A percentile compares a stretch with the other conserved stretches of the same genome.
These are phyloP conservation scores for Thalassiosira allenii DNA, from an alignment of 352 stramenopile genomes.

Conservation along the genomic window DNA sequence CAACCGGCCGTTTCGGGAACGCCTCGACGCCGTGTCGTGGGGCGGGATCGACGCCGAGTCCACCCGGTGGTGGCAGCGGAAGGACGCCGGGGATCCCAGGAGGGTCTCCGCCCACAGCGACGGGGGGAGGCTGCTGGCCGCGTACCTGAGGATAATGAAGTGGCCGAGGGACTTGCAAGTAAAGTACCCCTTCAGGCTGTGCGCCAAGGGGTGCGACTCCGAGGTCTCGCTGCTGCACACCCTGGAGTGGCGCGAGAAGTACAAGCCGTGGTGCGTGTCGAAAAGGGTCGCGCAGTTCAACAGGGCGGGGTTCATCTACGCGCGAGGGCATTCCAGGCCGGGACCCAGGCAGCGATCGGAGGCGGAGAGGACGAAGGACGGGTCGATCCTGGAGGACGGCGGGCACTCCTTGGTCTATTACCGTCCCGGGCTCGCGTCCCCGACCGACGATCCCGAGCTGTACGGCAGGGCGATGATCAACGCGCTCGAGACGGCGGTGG, in stretches of 20 bases:
- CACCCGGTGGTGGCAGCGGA: slow-evolving; percentile 30
- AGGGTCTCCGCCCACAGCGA: not conserved
- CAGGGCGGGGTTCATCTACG: slow-evolving; percentile 66
- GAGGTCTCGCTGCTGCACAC: slow-evolving; percentile 74
- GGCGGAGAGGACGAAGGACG: slow-evolving; percentile 9
- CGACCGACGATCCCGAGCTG: slow-evolving; percentile 43
- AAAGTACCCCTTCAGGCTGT: slow-evolving; percentile 74
- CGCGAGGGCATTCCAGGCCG: slow-evolving; percentile 54
- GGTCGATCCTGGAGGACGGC: slow-evolving; percentile 7
- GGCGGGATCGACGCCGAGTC: slow-evolving; percentile 33
- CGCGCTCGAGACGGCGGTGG: slow-evolving; percentile 63
- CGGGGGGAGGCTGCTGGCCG: slow-evolving; percentile 37
- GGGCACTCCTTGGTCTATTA: slow-evolving; percentile 72
- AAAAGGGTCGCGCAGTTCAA: slow-evolving; percentile 63
- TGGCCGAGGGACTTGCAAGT: slow-evolving; percentile 51
- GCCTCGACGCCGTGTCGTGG: slow-evolving; percentile 44
- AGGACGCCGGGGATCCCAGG: slow-evolving; percentile 7
- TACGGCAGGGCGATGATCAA: slow-evolving; percentile 64
- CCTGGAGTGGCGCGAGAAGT: slow-evolving; percentile 76
- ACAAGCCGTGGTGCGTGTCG: slow-evolving; percentile 69
- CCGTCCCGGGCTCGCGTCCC: slow-evolving; percentile 37
- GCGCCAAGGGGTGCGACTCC: slow-evolving; percentile 61
- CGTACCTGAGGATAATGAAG: slow-evolving; percentile 78
- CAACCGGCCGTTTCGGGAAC: slow-evolving; percentile 27
- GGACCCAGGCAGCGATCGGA: slow-evolving; percentile 17